Percentiles rank a stretch among this genome's conserved stretches.
Conservation (phyloP, 371 early-diverging fungal species). For the Mucor saturninus region DNA sequence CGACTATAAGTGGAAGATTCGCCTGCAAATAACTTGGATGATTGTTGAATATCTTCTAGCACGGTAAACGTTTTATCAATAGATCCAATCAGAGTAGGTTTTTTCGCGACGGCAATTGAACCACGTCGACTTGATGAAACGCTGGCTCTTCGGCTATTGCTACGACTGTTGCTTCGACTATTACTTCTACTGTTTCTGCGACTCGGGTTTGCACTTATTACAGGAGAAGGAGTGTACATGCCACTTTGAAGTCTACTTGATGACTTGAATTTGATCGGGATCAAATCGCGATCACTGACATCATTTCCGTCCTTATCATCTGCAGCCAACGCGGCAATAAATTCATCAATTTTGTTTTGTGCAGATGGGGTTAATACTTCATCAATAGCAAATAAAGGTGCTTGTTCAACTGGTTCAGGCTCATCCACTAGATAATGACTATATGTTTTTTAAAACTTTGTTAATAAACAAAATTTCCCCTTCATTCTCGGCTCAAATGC, state of each 20-base stretch:
- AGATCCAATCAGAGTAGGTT: not conserved
- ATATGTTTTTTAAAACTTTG: not conserved
- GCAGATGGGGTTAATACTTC: constrained; percentile 9
- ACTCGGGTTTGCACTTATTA: constrained; percentile 10
- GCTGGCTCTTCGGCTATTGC: constrained; percentile 22
- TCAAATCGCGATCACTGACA: constrained; percentile 39
- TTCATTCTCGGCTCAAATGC: too few species aligned
- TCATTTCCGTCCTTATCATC: constrained; percentile 26
- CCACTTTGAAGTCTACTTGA: constrained; percentile 31
- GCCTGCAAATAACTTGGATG: constrained; percentile 22
- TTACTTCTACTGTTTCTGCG: constrained; percentile 11
- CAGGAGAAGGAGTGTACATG: constrained; percentile 25
- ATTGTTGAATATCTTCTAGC: constrained; percentile 3
- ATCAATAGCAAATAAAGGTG: constrained; percentile 26
- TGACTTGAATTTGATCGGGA: constrained; percentile 39
- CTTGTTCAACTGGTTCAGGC: constrained; percentile 5
- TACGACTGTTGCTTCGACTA: constrained; percentile 11
- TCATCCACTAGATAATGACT: not conserved
- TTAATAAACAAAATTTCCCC: not conserved
- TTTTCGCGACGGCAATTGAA: constrained; percentile 7
- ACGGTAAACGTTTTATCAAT: not conserved
- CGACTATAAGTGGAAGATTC: constrained; percentile 2
- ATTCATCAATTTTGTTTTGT: constrained; percentile 22
- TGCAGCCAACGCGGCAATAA: constrained; percentile 15
- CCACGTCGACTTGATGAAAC: constrained; percentile 19